phyloP scores from a whole-genome alignment of 352 stramenopile species.

The Phytophthora idaei region DNA sequence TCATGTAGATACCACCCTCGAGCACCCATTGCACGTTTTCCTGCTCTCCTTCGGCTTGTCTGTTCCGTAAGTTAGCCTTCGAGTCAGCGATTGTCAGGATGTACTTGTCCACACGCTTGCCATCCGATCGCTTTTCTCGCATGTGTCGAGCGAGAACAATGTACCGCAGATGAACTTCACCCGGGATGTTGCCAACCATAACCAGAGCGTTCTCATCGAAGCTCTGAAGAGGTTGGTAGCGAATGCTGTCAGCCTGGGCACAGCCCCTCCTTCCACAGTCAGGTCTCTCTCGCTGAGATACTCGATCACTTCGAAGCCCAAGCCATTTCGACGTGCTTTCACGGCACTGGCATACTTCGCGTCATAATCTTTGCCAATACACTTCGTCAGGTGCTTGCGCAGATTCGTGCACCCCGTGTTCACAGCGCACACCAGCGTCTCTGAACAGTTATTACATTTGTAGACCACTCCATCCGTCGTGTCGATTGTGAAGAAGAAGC shows the following conservation, averaged over 20 bases:
- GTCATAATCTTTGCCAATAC: too few species aligned
- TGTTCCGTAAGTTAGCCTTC: slow-evolving; percentile 1
- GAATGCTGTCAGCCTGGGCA: slow-evolving; percentile 9
- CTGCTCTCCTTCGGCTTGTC: slow-evolving; percentile 17
- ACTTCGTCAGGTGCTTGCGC: too few species aligned
- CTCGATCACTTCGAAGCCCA: too few species aligned
- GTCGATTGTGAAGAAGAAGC: neutral
- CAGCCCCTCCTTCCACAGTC: neutral
- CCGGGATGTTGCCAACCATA: slow-evolving; percentile 26
- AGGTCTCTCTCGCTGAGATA: too few species aligned
- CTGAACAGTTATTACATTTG: too few species aligned
- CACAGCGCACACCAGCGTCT: too few species aligned
- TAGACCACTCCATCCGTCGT: too few species aligned
- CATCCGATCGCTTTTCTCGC: slow-evolving; percentile 21
- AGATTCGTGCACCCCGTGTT: neutral
- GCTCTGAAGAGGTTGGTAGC: slow-evolving; percentile 23
- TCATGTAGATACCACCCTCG: slow-evolving; percentile 8
- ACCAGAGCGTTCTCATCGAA: slow-evolving; percentile 19
- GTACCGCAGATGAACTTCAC: slow-evolving; percentile 24
- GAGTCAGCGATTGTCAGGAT: slow-evolving; percentile 9
- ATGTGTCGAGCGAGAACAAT: slow-evolving; percentile 3
- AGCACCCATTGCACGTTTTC: slow-evolving; percentile 7
- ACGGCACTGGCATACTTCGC: too few species aligned
- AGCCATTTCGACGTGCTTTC: too few species aligned
- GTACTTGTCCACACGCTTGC: slow-evolving; percentile 43